These are phyloP conservation scores for Rhodotorula sp. DNA, from an alignment of 1,284 basidiomycete genomes.

Conservation along the genomic window DNA sequence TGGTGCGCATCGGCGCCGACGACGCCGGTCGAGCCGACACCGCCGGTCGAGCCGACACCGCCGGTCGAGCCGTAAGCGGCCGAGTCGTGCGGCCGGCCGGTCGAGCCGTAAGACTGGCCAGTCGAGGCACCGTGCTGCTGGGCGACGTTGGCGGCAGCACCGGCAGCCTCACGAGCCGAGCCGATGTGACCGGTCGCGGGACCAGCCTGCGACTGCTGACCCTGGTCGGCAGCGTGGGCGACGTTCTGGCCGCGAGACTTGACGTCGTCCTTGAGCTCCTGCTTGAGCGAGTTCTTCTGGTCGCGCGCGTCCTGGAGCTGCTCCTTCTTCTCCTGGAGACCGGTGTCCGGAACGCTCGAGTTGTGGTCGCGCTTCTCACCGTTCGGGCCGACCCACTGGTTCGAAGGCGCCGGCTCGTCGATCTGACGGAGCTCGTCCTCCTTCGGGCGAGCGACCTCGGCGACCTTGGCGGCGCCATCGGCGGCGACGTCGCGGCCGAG, in stretches of 20 bases:
- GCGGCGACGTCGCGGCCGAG: conserved; percentile 58
- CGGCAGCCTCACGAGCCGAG: conserved; percentile 34
- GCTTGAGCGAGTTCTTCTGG: conserved; percentile 38
- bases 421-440: conserved; percentile 64
- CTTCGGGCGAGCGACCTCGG: conserved; percentile 67
- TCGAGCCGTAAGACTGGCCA: not conserved
- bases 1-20: conserved; percentile 47
- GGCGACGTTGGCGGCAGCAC: conserved; percentile 4
- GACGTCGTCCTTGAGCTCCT: conserved; percentile 36
- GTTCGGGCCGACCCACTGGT: conserved; percentile 55
- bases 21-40: not conserved
- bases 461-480: conserved; percentile 69
- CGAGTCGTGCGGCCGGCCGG: no score
- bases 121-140: not conserved
- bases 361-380: conserved; percentile 48
- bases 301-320: conserved; percentile 50
- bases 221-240: conserved; percentile 44
- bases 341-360: conserved; percentile 44
- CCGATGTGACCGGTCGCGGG: conserved; percentile 30
- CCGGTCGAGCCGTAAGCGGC: no score
- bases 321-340: conserved; percentile 48
- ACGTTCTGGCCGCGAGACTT: conserved; percentile 34
- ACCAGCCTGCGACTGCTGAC: conserved; percentile 48
- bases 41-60: no score
- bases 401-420: conserved; percentile 67